Evolutionary conservation across 352 stramenopile genomes (phyloP), one percentile per base, ranked within the genome.

Genomic region (Phytophthora nicotianae): DNA sequence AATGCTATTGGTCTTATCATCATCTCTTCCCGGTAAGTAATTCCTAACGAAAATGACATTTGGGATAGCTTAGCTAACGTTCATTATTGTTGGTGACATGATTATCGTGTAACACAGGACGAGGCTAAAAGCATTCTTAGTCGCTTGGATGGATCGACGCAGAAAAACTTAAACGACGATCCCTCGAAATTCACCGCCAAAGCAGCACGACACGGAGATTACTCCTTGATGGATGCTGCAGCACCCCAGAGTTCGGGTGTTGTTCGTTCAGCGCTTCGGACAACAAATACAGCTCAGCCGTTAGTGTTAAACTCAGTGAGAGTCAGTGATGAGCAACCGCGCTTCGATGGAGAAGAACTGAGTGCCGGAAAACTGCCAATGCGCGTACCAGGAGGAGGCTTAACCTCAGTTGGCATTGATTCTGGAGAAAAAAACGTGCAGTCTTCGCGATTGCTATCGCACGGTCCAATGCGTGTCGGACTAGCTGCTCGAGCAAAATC

Each of bases 1-100:
- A 91, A 47, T 93, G 82, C 32, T 95, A 83, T 49, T 95, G 86
- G 86, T 75, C 81, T 13, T 82, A 87, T 43, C 81, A 93, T 37
- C 35, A 80, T 21, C 52, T 91, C 5, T 95, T 93, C 29, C 65
- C 78, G 23, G 82, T 88, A 65, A 13, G 51, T 62, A 11, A n/a
- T 20, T 21, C 43, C 20, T 14, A 17, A 19, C 9, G 24, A 14
- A 9, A 2, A 35, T 5, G 2, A 35, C 13, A 35, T 51, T 10
- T 29, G 11, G 16, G 17, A 19, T 49, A 41, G 10, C 7, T 7
- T 35, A 26, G 38, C 46, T 71, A 50, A 62, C 26, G 21, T 14
- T 29, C n/a, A 7, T 10, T 21, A 23, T 9, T 29, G 24, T 19
- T 69, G 23, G 20, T 59, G 13, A 19, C 29, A 16, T 66, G 14